These are phyloP conservation scores for Parafenestella ontariensis DNA, from an alignment of 2,329 filamentous ascomycete genomes.

Conservation along the genomic window DNA sequence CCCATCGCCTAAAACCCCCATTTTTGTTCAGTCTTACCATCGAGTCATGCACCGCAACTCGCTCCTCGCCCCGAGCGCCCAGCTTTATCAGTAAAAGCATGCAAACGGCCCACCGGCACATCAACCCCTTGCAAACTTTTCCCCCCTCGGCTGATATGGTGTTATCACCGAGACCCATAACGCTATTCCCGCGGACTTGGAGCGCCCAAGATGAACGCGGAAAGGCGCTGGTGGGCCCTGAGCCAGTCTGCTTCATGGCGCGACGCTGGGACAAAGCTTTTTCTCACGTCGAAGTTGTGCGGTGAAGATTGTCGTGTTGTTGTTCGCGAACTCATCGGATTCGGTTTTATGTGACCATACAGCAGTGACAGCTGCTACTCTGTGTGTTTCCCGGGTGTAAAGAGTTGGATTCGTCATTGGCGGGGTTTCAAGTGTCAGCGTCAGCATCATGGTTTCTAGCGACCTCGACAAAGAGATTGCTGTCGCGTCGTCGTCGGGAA, in stretches of 20 bases:
- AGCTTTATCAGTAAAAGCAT: too few species aligned
- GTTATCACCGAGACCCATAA: too few species aligned
- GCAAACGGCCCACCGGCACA: neutral
- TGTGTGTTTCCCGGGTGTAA: neutral
- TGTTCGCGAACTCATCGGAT: neutral
- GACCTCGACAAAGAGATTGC: constrained; percentile 16
- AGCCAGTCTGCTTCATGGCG: neutral
- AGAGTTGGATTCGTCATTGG: constrained; percentile 5
- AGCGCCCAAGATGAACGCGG: constrained; percentile 8
- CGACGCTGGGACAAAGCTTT: constrained; percentile 1
- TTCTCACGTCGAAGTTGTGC: neutral
- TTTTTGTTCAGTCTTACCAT: neutral
- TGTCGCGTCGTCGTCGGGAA: constrained; percentile 1
- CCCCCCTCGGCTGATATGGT: neutral
- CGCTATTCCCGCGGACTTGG: constrained; percentile 3
- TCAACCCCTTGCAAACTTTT: neutral
- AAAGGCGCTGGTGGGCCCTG: constrained; percentile 1
- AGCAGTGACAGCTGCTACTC: neutral
- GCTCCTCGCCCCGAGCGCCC: neutral
- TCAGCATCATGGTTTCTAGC: constrained; percentile 11
- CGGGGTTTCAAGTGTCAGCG: constrained; percentile 3
- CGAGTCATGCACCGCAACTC: neutral
- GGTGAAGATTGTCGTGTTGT: neutral
- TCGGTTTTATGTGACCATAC: neutral
- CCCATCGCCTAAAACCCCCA: neutral